A percentile compares a stretch with the other conserved stretches of the same genome.
Evolutionary conservation across 2,329 filamentous ascomycete genomes (phyloP).

Genomic region (Ceratocystis destructans): DNA sequence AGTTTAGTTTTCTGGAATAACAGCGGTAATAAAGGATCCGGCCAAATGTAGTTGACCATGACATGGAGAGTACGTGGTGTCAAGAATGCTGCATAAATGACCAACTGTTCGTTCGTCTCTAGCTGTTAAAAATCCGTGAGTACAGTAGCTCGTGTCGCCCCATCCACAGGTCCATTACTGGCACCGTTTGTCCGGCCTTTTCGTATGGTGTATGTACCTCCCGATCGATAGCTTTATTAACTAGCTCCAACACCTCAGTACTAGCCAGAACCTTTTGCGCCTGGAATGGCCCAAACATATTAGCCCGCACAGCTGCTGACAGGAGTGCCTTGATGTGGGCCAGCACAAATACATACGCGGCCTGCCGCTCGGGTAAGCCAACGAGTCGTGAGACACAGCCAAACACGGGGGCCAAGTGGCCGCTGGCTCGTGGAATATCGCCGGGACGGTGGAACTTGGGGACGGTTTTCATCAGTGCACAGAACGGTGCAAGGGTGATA

Average conservation of each 20-base stretch:
- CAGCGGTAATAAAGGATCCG: background rate
- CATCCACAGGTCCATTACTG: slow-evolving; percentile 69
- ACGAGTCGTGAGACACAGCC: slow-evolving; percentile 52
- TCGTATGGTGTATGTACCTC: slow-evolving; percentile 47
- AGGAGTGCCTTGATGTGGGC: slow-evolving; percentile 63
- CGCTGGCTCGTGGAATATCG: slow-evolving; percentile 44
- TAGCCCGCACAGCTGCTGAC: slow-evolving; percentile 62
- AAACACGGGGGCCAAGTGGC: slow-evolving; percentile 56
- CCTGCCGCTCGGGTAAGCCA: slow-evolving; percentile 45
- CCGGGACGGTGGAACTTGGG: slow-evolving; percentile 47
- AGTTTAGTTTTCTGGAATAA: slow-evolving; percentile 15
- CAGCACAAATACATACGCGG: slow-evolving; percentile 63
- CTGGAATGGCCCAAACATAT: slow-evolving; percentile 68
- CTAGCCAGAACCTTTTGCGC: slow-evolving; percentile 60
- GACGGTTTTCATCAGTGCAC: slow-evolving; percentile 56
- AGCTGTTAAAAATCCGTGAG: slow-evolving; percentile 78
- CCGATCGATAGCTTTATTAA: slow-evolving; percentile 43
- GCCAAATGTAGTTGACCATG: background rate
- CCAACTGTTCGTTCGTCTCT: slow-evolving; percentile 17
- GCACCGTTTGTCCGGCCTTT: slow-evolving; percentile 60
- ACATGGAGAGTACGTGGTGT: slow-evolving; percentile 25
- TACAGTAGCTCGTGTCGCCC: slow-evolving; percentile 72
- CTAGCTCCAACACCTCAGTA: slow-evolving; percentile 40
- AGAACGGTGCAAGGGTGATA: slow-evolving; percentile 37
- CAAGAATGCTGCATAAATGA: background rate